Evolutionary conservation across 148 eudicot species (phyloP).

Genomic region (Diospyros lotus): DNA sequence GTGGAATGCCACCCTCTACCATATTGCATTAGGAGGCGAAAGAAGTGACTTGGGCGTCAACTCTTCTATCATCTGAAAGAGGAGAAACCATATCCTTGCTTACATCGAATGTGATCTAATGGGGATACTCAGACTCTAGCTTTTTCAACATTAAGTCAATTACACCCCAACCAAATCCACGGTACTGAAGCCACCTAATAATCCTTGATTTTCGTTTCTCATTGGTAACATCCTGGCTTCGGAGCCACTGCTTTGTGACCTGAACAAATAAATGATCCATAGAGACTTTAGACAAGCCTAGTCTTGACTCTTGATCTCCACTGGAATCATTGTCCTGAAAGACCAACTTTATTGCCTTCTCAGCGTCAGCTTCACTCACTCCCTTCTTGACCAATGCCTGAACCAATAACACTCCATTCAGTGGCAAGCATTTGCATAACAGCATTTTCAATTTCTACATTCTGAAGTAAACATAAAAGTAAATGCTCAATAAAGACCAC

Average conservation of each 20-base stretch:
- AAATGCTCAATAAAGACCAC: not conserved
- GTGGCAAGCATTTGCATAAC: not conserved
- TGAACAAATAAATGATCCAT: conserved; percentile 57
- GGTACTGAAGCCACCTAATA: conserved; percentile 87
- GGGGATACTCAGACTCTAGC: conserved; percentile 47
- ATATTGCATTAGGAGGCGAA: not conserved
- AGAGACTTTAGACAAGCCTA: conserved; percentile 46
- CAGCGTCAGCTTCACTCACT: conserved; percentile 46
- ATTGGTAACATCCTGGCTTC: conserved; percentile 35
- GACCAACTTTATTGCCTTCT: conserved; percentile 67
- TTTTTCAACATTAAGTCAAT: conserved; percentile 53
- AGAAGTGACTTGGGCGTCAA: not conserved
- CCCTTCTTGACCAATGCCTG: conserved; percentile 77
- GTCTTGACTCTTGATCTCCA: conserved; percentile 33
- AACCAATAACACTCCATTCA: conserved; percentile 22
- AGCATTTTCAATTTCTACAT: not conserved
- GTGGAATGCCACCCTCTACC: not conserved
- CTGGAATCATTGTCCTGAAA: conserved; percentile 52
- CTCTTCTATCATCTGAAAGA: not conserved
- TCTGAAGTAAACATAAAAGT: not conserved
- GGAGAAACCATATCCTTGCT: not conserved
- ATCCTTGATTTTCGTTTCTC: conserved; percentile 75
- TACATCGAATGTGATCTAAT: conserved; percentile 19
- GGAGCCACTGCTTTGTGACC: conserved; percentile 78
- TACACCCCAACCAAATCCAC: conserved; percentile 83